Conservation (phyloP, 2,329 filamentous ascomycete species). For the Calonectria henricotiae region DNA sequence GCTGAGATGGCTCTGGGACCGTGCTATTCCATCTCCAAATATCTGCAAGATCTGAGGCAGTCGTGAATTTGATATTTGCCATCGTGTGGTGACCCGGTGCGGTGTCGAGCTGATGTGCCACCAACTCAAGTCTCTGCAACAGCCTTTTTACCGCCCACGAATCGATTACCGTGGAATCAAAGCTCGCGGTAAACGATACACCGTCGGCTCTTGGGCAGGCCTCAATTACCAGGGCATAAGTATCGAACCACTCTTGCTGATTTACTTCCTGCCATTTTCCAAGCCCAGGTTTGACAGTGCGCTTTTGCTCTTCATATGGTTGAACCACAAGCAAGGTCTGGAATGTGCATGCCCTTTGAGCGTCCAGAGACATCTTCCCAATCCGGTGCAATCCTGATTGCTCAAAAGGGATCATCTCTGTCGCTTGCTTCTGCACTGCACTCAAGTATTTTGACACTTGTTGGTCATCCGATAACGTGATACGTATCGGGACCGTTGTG, state of each 20-base stretch:
- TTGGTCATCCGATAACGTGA: slow-evolving; percentile 48
- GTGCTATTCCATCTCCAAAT: slow-evolving; percentile 39
- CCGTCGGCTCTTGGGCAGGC: not conserved
- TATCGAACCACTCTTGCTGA: slow-evolving; percentile 22
- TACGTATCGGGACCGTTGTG: slow-evolving; percentile 42
- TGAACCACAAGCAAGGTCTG: slow-evolving; percentile 22
- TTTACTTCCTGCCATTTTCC: slow-evolving; percentile 27
- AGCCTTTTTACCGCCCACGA: slow-evolving; percentile 9
- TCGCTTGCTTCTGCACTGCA: slow-evolving; percentile 42
- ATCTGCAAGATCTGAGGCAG: slow-evolving; percentile 36
- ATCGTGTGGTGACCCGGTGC: not conserved
- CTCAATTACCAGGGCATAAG: slow-evolving; percentile 27
- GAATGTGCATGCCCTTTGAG: slow-evolving; percentile 3
- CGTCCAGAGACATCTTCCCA: not conserved
- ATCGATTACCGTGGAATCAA: slow-evolving; percentile 27
- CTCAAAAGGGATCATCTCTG: slow-evolving; percentile 39
- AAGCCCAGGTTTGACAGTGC: not conserved
- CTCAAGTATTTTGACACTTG: slow-evolving; percentile 62
- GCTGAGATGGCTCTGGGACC: slow-evolving; percentile 40
- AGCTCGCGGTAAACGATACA: slow-evolving; percentile 8
- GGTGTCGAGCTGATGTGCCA: not conserved
- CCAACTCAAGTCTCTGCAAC: slow-evolving; percentile 17
- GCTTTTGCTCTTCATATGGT: not conserved
- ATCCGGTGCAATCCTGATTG: slow-evolving; percentile 32
- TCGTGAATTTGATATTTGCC: not conserved